Evolutionary conservation across 805 yeast species (phyloP), one percentile per base, ranked within the genome.

Genomic region (Yamadazyma paraphyllophila): DNA sequence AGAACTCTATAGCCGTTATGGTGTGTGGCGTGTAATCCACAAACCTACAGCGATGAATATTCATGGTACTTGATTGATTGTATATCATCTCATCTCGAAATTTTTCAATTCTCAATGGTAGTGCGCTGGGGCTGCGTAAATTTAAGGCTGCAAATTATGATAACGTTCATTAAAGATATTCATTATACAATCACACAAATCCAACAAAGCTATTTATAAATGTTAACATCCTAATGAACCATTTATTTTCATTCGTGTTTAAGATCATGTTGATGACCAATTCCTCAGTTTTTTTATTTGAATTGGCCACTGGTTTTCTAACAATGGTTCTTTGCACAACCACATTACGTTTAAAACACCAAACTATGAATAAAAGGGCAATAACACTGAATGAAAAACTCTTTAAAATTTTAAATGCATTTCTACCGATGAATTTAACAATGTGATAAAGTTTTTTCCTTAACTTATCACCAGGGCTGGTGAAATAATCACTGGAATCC

Each of bases 1-100:
- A 85, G 62, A 90, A 92, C 2, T 88, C 84, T 42, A 86, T 66
- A 0, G 95, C 78, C 0, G 97, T 88, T 45, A 92, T 84, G 16
- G 88, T 80, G 44, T 85, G 90, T 3, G 97, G 92, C 10, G 84
- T 80, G 55, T 81, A 87, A 63, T 92, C 96, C 65, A 90, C 89
- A 67, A 94, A 92, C 44, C 96, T 77, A 63, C 96, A 87, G 59
- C 97, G 80, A 65, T 92, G 97, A 53, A 92, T 78, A 61, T 85
- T 83, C 87, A 86, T 83, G 24, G 24, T 20, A 20, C 6, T 20
- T 20, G 6, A 4, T 20, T 20, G 38, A 20, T 56, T 34, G 25
- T 13, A 13, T 25, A 33, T 39, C 29, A 48, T 43, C 54, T 48
- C 55, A 51, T 48, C 52, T 41, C 50, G 42, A 48, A 46, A 49